Base-by-base conservation (phyloP, 2,329 filamentous ascomycete species). In the Aspergillus brasiliensis region DNA sequence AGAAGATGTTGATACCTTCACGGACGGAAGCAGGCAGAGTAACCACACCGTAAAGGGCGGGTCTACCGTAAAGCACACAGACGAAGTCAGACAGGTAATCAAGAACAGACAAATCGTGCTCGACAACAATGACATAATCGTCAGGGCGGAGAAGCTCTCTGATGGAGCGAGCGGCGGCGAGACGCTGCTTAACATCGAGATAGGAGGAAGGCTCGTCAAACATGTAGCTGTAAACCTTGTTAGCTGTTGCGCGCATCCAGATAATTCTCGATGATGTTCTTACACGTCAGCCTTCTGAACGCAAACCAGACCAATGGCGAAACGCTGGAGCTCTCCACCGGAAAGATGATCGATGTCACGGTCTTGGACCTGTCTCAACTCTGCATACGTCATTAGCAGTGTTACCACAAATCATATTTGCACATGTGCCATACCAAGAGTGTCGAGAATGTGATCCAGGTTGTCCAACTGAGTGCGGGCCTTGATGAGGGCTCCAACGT, bases 191-290 rank as follows among this genome's bases (percentile, higher is more conserved):
- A 75, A 99, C 95, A 90, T 99, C 96, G 60, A 99, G 86, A 79
- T 97, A 99, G 38, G 95, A 99, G 42, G 94, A 98, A 17, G 96
- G 96, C 82, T 99, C 95, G 78, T 99, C 95, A 73, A 99, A 99
- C 95, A 99, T 98, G 84, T 99, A 99, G 10, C 81, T 86, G 67
- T 7, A 52, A n/a, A 3, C 8, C 42, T 31, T 47, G 54, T 73
- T 48, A 70, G 66, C 40, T 38, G 37, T 13, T 5, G 31, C 51
- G 10, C 8, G 25, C 40, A 60, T 2, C 42, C 2, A 46, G 46
- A 23, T 62, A 48, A 15, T 5, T 52, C 15, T 31, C n/a, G 8
- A 17, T 28, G 7, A 21, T 31, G 11, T 52, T 74, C 83, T 73
- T 82, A 87, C 81, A 96, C 92, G 77, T 99, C 95, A 68, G 94